Evolutionary conservation across 257 asterid species (phyloP).

Genomic region (Forsythia suspensa): DNA sequence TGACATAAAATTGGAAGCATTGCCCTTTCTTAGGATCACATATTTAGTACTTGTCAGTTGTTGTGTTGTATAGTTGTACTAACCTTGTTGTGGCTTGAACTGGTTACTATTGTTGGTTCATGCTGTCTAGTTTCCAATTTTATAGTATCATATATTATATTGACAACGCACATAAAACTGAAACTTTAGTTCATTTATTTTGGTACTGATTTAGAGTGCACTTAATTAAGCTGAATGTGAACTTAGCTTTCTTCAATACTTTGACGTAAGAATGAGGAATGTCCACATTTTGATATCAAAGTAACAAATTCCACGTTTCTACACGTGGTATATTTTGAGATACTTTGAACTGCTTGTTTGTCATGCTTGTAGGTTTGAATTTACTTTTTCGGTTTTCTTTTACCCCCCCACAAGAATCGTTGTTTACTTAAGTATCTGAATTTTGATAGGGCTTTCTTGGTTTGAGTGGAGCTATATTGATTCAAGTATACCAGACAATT

Average conservation of each 20-base stretch:
- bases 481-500: slow-evolving; percentile 53
- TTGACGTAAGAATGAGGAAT: neutral
- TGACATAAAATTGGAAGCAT: neutral
- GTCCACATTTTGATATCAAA: neutral
- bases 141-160: neutral
- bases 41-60: neutral
- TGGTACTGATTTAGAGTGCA: neutral
- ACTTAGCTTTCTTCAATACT: neutral
- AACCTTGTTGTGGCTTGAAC: neutral
- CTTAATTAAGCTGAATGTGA: neutral
- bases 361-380: neutral
- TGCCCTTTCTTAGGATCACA: neutral
- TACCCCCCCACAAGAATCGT: neutral
- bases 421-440: neutral
- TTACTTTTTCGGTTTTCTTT: neutral
- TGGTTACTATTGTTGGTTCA: neutral
- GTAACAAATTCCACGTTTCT: neutral
- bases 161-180: neutral
- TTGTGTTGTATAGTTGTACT: neutral
- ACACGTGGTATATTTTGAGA: neutral
- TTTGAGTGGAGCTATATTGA: slow-evolving; percentile 60
- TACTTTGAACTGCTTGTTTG: slow-evolving; percentile 13
- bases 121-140: too few relatives aligned
- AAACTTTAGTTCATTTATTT: neutral
- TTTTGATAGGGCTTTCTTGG: slow-evolving; percentile 60